phyloP scores from a whole-genome alignment of 306 rosid genomes.

The Cajanus cajan region DNA sequence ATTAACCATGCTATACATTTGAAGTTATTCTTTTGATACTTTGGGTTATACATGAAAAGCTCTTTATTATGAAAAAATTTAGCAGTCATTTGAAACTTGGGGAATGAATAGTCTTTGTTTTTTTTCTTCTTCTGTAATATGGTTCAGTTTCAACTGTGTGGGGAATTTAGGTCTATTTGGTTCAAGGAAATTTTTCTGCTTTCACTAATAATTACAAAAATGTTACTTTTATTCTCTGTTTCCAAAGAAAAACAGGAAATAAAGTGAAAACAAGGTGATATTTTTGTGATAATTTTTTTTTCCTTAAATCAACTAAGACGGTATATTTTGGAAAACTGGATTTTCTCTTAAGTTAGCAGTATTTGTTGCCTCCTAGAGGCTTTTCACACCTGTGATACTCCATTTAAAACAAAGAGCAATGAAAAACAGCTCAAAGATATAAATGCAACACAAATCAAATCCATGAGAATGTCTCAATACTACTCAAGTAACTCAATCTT shows the following conservation, averaged over 20 bases:
- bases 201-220: neutral
- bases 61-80: conserved; percentile 9
- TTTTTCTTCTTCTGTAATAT: neutral
- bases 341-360: neutral
- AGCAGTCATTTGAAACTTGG: neutral
- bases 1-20: neutral
- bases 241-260: neutral
- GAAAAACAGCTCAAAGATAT: neutral
- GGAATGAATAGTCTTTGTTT: neutral
- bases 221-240: neutral
- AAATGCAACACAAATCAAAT: conserved; percentile 1
- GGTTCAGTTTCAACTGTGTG: neutral
- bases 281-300: neutral
- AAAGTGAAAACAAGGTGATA: neutral
- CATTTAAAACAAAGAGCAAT: neutral
- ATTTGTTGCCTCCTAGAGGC: conserved; percentile 8
- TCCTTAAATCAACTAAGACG: neutral
- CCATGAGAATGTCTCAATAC: neutral
- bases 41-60: neutral
- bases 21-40: conserved; percentile 1
- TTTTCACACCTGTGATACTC: neutral
- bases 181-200: neutral
- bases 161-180: neutral
- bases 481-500: neutral
- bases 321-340: neutral